These are phyloP conservation scores for Elaeagnus macrophylla DNA, from an alignment of 306 rosid genomes.

Conservation along the genomic window DNA sequence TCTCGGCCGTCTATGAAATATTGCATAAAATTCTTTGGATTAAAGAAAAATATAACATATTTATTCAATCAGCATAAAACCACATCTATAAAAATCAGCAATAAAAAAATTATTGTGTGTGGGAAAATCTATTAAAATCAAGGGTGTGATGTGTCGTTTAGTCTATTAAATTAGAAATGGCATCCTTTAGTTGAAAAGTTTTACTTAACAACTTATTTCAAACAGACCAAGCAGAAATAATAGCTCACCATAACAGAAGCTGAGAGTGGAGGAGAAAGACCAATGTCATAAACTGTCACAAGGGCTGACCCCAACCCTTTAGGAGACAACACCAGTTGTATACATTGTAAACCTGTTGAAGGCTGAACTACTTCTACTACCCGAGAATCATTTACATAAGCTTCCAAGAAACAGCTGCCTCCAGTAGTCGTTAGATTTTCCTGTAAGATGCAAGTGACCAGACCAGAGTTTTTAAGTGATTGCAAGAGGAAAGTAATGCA, in stretches of 20 bases:
- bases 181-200: background rate
- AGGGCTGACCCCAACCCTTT: conserved; percentile 73
- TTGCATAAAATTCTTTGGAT: too few relatives aligned
- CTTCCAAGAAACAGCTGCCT: conserved; percentile 93
- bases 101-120: background rate
- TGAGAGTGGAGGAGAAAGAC: conserved; percentile 60
- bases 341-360: conserved; percentile 53
- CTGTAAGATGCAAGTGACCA: conserved; percentile 26
- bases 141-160: too few relatives aligned
- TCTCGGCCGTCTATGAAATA: too few relatives aligned
- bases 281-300: conserved; percentile 67
- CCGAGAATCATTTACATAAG: conserved; percentile 60
- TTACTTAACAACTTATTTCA: background rate
- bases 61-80: too few relatives aligned
- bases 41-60: too few relatives aligned
- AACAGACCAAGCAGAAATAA: conserved; percentile 14
- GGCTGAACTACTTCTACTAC: conserved; percentile 68
- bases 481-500: background rate
- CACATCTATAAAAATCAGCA: background rate
- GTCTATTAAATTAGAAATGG: background rate
- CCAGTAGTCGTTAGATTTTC: conserved; percentile 67
- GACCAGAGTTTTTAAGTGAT: background rate
- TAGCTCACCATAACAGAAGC: conserved; percentile 68
- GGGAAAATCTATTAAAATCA: background rate
- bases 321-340: conserved; percentile 56